A percentile compares a stretch with the other conserved stretches of the same genome.
Conservation (phyloP, 139 green algal genomes). For the Protoeuglena noctilucae region DNA sequence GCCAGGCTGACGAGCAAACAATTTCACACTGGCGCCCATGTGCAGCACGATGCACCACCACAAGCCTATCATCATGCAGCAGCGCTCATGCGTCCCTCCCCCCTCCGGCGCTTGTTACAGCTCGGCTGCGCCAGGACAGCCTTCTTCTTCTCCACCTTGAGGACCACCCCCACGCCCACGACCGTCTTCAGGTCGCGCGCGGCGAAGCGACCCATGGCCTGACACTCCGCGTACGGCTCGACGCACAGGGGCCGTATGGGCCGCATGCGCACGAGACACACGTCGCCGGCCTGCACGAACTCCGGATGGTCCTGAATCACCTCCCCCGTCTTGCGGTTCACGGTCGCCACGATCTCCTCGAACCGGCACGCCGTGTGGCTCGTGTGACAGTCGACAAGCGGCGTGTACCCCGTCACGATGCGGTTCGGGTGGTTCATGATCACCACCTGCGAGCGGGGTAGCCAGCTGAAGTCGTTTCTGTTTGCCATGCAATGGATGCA, state of each 20-base stretch:
- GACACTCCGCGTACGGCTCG: conserved; percentile 45
- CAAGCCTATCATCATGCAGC: too few relatives aligned
- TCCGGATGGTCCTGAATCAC: conserved; percentile 45
- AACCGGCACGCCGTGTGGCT: conserved; percentile 53
- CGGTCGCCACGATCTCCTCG: conserved; percentile 36
- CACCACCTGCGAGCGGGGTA: conserved; percentile 36
- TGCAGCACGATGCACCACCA: too few relatives aligned
- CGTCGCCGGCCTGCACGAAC: conserved; percentile 48
- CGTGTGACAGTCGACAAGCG: conserved; percentile 54
- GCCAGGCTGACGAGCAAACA: too few relatives aligned
- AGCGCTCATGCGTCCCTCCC: too few relatives aligned
- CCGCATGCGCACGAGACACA: conserved; percentile 45
- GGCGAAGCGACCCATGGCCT: conserved; percentile 43
- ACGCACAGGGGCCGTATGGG: conserved; percentile 56
- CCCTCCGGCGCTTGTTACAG: too few relatives aligned
- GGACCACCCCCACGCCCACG: conserved; percentile 53
- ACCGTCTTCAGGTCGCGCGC: conserved; percentile 49
- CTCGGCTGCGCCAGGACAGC: too few relatives aligned
- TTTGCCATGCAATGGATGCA: neutral
- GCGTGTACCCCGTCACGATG: conserved; percentile 38
- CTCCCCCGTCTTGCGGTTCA: conserved; percentile 47
- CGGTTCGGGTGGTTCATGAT: conserved; percentile 48
- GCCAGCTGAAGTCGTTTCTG: too few relatives aligned
- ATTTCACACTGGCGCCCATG: too few relatives aligned
- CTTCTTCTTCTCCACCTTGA: conserved; percentile 36